Evolutionary conservation across 495 filamentous ascomycete genomes (phyloP), one percentile per base, ranked within the genome.

Genomic region (Lasiosphaeria hispida): DNA sequence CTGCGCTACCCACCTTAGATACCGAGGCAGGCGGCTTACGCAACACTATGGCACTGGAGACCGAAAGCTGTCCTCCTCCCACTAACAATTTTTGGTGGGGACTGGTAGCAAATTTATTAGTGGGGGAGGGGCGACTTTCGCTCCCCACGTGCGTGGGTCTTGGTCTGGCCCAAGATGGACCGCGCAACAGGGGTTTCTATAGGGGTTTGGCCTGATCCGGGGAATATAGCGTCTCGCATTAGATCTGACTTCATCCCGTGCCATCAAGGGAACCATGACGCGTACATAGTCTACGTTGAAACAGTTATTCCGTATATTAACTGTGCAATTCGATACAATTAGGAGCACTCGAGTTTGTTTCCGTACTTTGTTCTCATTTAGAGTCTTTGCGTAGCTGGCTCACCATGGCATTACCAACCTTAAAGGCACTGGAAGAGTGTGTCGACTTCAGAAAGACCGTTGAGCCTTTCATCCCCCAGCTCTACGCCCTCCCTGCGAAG

Each of bases 391-490:
- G 23, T 5, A 30, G 9, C 53, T 37, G 35, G 33, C 15, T 35
- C 47, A 50, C n/a, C 40, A 90, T 89, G 84, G 79, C 83, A 49
- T 75, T 96, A 34, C 93, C 94, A 5, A 69, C 71, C 15, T 68
- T 96, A 63, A 80, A 84, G 57, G 80, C 85, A 10, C 73, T 92
- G 35, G 71, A 72, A 47, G 91, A 96, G 53, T 89, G 84, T 65
- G 80, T 87, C 52, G 85, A 88, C 71, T 93, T 87, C 70, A 68
- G 76, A 57, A 80, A 83, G 57, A 88, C 87, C 0, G 84, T 98
- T 59, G 63, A 71, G 65, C 93, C 82, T 18, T 96, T 86, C 74
- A 69, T 96, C 14, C 82, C 86, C 10, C 91, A 97, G 71, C 79
- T 97, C 62, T 82, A 83, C 70, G 75, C 78, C 59, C 82, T 95